phyloP scores from a whole-genome alignment of 2,329 filamentous ascomycete genomes.

The Alternaria consortialis region DNA sequence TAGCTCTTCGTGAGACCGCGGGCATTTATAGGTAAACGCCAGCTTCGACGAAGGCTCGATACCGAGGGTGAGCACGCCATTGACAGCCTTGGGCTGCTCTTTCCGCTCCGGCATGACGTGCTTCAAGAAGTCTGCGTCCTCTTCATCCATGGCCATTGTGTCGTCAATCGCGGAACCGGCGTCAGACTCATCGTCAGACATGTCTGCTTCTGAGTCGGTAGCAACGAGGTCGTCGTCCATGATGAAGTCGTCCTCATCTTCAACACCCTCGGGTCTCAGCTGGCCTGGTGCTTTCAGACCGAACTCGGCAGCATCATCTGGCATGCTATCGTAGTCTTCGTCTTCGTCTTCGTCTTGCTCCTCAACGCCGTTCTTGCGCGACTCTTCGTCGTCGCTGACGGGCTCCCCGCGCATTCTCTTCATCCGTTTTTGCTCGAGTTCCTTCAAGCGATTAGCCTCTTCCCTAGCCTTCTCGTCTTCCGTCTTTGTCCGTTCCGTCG shows the following conservation, averaged over 20 bases:
- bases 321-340: slow-evolving; percentile 40
- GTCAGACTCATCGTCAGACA: slow-evolving; percentile 42
- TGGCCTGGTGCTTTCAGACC: slow-evolving; percentile 67
- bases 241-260: slow-evolving; percentile 93
- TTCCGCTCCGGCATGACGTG: slow-evolving; percentile 51
- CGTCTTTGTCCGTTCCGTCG: slow-evolving; percentile 85
- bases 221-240: slow-evolving; percentile 90
- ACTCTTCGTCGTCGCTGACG: slow-evolving; percentile 73
- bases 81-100: slow-evolving; percentile 46
- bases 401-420: slow-evolving; percentile 87
- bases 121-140: slow-evolving; percentile 60
- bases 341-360: slow-evolving; percentile 46
- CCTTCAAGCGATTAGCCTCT: slow-evolving; percentile 77
- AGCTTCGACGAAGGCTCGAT: slow-evolving; percentile 62
- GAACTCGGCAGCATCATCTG: slow-evolving; percentile 68
- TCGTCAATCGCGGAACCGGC: slow-evolving; percentile 46
- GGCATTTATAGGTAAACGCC: slow-evolving; percentile 87
- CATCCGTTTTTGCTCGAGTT: slow-evolving; percentile 82
- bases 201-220: slow-evolving; percentile 70
- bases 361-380: slow-evolving; percentile 53
- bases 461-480: slow-evolving; percentile 63
- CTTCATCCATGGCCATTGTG: slow-evolving; percentile 54
- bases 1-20: slow-evolving; percentile 78
- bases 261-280: slow-evolving; percentile 59
- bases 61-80: slow-evolving; percentile 52